phyloP scores from a whole-genome alignment of 1,284 basidiomycete species.

The Ceratobasidium sp. region DNA sequence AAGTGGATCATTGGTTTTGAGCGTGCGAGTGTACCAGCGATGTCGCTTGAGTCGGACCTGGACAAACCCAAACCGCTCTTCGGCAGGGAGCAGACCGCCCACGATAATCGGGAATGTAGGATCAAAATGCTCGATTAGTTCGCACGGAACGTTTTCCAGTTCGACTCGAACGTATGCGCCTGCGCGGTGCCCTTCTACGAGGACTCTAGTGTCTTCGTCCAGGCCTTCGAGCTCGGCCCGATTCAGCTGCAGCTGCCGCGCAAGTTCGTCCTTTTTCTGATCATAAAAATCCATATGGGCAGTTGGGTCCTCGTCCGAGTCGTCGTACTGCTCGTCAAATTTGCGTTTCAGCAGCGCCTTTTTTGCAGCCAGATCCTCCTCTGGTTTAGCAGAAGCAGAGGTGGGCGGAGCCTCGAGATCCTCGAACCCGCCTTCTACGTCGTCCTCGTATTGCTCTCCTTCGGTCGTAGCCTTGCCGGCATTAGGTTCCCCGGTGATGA shows the following conservation, averaged over 20 bases:
- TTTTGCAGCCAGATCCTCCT: conserved; percentile 76
- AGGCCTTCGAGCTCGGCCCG: conserved; percentile 84
- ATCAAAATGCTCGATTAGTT: conserved; percentile 94
- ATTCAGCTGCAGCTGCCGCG: conserved; percentile 84
- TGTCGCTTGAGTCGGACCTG: conserved; percentile 97
- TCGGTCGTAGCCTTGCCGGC: conserved; percentile 54
- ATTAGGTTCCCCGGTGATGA: conserved; percentile 78
- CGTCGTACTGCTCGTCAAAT: conserved; percentile 97
- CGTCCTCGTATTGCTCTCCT: conserved; percentile 59
- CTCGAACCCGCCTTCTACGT: conserved; percentile 55
- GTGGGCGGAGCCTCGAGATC: conserved; percentile 56
- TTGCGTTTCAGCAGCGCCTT: conserved; percentile 92
- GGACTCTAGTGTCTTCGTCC: conserved; percentile 76
- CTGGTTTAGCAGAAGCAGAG: conserved; percentile 55
- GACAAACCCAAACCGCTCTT: conserved; percentile 91
- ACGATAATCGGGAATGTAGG: conserved; percentile 89
- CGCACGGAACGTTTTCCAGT: conserved; percentile 82
- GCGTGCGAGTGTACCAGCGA: conserved; percentile 88
- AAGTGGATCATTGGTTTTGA: conserved; percentile 98
- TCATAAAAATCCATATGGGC: conserved; percentile 85
- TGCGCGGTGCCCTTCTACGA: conserved; percentile 89
- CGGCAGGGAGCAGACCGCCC: conserved; percentile 89
- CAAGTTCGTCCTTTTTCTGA: conserved; percentile 90
- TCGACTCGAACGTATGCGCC: conserved; percentile 96
- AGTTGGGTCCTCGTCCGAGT: conserved; percentile 67